Percentiles rank a stretch among this genome's conserved stretches.
Evolutionary conservation across 2,329 filamentous ascomycete genomes (phyloP).

Genomic region (Sclerotinia sclerotiorum): DNA sequence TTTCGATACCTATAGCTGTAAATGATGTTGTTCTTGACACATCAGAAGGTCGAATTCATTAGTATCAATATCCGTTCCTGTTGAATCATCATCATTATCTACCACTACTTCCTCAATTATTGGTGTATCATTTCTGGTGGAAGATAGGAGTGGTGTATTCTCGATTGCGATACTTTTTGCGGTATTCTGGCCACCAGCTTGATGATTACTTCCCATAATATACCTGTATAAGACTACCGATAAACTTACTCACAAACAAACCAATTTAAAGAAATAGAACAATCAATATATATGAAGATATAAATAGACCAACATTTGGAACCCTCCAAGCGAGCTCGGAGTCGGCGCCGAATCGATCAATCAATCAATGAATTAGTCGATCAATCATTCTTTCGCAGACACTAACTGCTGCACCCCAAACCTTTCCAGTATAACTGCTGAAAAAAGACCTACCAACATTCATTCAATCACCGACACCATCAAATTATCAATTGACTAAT

Average conservation of each 20-base stretch:
- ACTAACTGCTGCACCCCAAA: neutral
- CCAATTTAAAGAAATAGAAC: neutral
- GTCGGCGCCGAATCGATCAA: neutral
- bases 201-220: neutral
- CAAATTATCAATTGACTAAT: neutral
- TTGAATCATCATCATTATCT: constrained; percentile 26
- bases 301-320: neutral
- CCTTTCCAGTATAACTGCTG: neutral
- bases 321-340: neutral
- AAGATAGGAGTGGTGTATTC: constrained; percentile 23
- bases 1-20: constrained; percentile 36
- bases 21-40: constrained; percentile 35
- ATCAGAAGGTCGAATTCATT: constrained; percentile 39
- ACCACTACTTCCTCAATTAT: constrained; percentile 8
- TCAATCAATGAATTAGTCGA: neutral
- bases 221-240: neutral
- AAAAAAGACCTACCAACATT: neutral
- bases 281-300: neutral
- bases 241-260: neutral
- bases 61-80: constrained; percentile 45
- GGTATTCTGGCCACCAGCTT: neutral
- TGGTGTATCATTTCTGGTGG: constrained; percentile 23
- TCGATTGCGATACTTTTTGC: neutral
- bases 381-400: neutral
- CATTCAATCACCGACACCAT: neutral